Evolutionary conservation across 345 rosid species (phyloP).

Genomic region (Combretum micranthum): DNA sequence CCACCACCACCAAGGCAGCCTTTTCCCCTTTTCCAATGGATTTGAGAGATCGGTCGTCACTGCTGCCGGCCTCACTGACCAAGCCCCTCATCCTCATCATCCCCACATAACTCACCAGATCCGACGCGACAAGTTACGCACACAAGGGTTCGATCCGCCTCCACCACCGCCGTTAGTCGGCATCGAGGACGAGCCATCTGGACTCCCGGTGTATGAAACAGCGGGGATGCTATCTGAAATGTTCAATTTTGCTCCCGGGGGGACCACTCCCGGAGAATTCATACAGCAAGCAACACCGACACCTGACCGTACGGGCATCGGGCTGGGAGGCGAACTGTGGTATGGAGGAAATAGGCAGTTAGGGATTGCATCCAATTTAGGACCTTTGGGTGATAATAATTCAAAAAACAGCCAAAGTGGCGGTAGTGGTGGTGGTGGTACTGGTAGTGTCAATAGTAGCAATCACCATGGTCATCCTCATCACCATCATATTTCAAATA

Average conservation of each 20-base stretch:
- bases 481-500: constrained; percentile 53
- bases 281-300: constrained; percentile 23
- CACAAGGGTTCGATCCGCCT: constrained; percentile 30
- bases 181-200: constrained; percentile 36
- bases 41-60: constrained; percentile 38
- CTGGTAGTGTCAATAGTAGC: constrained; percentile 1
- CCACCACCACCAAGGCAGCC: constrained; percentile 33
- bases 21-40: constrained; percentile 70
- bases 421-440: background rate
- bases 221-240: constrained; percentile 94
- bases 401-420: background rate
- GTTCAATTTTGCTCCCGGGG: constrained; percentile 68
- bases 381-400: no score
- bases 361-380: no score
- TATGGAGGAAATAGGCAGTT: no score
- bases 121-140: constrained; percentile 58
- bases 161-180: constrained; percentile 42
- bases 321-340: no score
- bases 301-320: constrained; percentile 13
- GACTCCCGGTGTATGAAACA: constrained; percentile 53
- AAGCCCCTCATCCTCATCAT: constrained; percentile 40
- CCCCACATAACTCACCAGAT: constrained; percentile 58
- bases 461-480: constrained; percentile 20
- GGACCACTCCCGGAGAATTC: constrained; percentile 25
- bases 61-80: constrained; percentile 14